phyloP scores from a whole-genome alignment of 2,329 filamentous ascomycete species.

The Chaetomiaceae sp. region DNA sequence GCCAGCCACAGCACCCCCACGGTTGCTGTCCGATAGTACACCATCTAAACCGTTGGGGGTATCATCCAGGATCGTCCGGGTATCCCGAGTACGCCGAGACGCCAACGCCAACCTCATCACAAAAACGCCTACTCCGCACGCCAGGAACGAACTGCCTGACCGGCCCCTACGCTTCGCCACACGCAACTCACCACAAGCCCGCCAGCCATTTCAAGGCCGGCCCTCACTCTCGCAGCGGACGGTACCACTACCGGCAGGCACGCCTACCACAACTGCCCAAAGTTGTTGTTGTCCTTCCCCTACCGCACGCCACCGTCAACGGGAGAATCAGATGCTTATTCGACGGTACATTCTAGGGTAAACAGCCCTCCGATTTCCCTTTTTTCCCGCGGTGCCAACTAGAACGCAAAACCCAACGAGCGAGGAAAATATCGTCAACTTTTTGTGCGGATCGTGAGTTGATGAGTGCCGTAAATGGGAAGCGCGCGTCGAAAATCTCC shows the following conservation, averaged over 20 bases:
- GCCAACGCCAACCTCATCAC: constrained; percentile 11
- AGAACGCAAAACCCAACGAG: constrained; percentile 11
- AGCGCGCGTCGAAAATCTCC: constrained; percentile 6
- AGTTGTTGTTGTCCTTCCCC: constrained; percentile 21
- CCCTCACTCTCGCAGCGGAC: constrained; percentile 15
- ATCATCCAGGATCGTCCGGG: constrained; percentile 1
- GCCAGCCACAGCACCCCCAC: background rate
- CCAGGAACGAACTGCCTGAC: constrained; percentile 1
- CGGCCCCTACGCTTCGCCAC: constrained; percentile 17
- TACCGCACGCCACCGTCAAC: constrained; percentile 28
- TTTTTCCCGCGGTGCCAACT: constrained; percentile 22
- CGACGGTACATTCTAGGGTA: constrained; percentile 36
- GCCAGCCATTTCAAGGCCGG: constrained; percentile 11
- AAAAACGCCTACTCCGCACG: constrained; percentile 4
- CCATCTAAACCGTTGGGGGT: background rate
- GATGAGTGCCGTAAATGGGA: constrained; percentile 12
- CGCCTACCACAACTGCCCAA: constrained; percentile 20
- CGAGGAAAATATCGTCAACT: constrained; percentile 16
- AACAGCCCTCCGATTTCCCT: constrained; percentile 29
- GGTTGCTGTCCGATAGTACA: background rate
- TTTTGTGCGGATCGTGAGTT: constrained; percentile 18
- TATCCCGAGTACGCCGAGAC: constrained; percentile 8
- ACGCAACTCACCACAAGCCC: constrained; percentile 17
- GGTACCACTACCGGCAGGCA: constrained; percentile 18
- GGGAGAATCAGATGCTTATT: constrained; percentile 38